phyloP scores from a whole-genome alignment of 108 stramenopile species.

The Craspedostauros australis region DNA sequence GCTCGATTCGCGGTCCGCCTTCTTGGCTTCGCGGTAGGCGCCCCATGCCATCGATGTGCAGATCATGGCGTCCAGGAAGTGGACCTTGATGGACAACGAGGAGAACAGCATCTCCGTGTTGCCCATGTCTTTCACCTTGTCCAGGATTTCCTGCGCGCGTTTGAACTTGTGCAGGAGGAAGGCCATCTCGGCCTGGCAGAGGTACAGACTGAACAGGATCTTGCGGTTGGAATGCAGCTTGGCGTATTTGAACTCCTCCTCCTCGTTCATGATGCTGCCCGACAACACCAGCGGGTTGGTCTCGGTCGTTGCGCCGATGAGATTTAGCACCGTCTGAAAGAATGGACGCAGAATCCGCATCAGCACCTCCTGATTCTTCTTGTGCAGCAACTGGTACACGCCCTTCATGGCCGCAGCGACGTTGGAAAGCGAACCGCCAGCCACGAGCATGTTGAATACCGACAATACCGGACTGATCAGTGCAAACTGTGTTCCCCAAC shows the following conservation, averaged over 20 bases:
- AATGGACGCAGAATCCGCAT: conserved; percentile 1
- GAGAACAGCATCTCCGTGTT: background rate
- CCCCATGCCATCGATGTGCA: too few species aligned
- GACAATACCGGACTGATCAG: conserved; percentile 4
- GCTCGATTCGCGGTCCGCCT: too few species aligned
- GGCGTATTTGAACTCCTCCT: background rate
- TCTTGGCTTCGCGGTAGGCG: too few species aligned
- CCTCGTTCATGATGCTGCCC: conserved; percentile 7
- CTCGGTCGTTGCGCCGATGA: conserved; percentile 1
- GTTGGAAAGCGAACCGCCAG: background rate
- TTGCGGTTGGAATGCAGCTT: background rate
- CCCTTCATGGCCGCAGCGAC: conserved; percentile 7
- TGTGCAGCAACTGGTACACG: conserved; percentile 2
- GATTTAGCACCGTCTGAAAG: conserved; percentile 1
- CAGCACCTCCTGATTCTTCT: background rate
- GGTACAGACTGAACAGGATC: background rate
- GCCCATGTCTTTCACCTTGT: background rate
- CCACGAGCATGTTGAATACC: background rate
- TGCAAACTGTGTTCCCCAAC: conserved; percentile 8
- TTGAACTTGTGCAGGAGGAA: conserved; percentile 9
- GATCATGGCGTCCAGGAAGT: conserved; percentile 7
- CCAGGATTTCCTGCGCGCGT: background rate
- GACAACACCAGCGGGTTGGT: conserved; percentile 1
- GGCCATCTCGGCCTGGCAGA: background rate
- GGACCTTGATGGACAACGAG: background rate